These are phyloP conservation scores for Aurinia saxatilis DNA, from an alignment of 345 rosid genomes.

Conservation along the genomic window DNA sequence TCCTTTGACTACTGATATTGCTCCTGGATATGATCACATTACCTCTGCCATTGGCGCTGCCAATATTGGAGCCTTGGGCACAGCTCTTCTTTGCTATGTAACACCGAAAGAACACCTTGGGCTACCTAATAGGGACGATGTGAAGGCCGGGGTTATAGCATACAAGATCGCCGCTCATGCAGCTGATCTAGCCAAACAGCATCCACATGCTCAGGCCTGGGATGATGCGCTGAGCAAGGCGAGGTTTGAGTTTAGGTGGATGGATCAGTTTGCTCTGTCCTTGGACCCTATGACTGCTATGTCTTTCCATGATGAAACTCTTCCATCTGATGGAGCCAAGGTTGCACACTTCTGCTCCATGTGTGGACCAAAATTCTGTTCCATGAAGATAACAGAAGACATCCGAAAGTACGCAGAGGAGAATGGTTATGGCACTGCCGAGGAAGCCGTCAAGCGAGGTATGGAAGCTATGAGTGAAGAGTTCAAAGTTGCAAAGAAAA, in stretches of 20 bases:
- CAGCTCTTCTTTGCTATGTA: constrained; percentile 97
- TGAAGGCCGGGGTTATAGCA: constrained; percentile 94
- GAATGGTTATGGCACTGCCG: constrained; percentile 89
- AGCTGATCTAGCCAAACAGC: constrained; percentile 94
- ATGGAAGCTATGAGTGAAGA: constrained; percentile 98
- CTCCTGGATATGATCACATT: constrained; percentile 97
- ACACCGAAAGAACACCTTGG: constrained; percentile 99
- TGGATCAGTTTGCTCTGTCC: constrained; percentile 97
- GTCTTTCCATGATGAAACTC: constrained; percentile 97
- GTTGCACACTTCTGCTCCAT: constrained; percentile 98
- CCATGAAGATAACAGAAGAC: constrained; percentile 99
- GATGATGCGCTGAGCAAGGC: constrained; percentile 97
- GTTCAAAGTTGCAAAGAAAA: constrained; percentile 82
- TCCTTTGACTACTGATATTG: constrained; percentile 92
- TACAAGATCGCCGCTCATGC: constrained; percentile 98
- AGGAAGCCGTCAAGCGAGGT: constrained; percentile 80
- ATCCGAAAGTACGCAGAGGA: constrained; percentile 93
- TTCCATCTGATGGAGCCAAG: constrained; percentile 97
- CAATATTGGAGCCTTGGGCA: constrained; percentile 96
- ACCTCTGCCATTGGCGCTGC: constrained; percentile 99
- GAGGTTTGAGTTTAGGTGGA: constrained; percentile 93
- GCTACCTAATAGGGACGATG: constrained; percentile 95
- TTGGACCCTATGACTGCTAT: constrained; percentile 97
- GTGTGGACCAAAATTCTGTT: constrained; percentile 99
- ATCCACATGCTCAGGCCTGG: constrained; percentile 96